Evolutionary conservation across 2,329 filamentous ascomycete species (phyloP), one percentile per base, ranked within the genome.

Genomic region (Fusarium liriodendri): DNA sequence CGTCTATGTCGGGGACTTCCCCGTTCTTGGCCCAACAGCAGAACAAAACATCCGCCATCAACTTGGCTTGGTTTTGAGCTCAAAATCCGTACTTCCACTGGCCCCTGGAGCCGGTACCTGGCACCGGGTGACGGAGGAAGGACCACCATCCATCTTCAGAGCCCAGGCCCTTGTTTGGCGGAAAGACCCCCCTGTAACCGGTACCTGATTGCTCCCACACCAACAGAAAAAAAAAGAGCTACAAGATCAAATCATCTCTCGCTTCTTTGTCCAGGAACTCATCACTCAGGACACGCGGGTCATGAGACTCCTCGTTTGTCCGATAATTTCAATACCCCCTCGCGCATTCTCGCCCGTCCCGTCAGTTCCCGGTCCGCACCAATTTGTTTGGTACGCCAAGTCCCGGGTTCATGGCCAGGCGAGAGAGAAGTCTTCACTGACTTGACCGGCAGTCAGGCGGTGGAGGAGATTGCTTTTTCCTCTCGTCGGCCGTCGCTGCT

Each of bases 201-300:
- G 76, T 78, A 77, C 76, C 76, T 78, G 76, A 74, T 71, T 74
- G 70, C 71, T 75, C 70, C 70, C 73, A 75, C 73, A 75, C 73
- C 72, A 73, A 57, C 29, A 32, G 29, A 58, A 58, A 55, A 42
- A 13, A 20, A 20, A 20, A 20, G n/a, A 20, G 55, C 61, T 59
- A 52, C 55, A 38, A 74, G 64, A 74, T 72, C 64, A 74, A 74
- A 69, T 54, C 54, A 67, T 63, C 62, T 75, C 72, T 74, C 72
- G 72, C 72, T 75, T 75, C 72, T 70, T 74, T 75, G 72, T 75
- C 61, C 38, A 58, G 62, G 45, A 50, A 66, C 60, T 70, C 38
- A 9, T 69, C 72, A 32, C 33, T 29, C 45, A 20, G 70, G 66
- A 55, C 59, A 55, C 62, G 61, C 50, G 54, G 47, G 40, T 63